Base-by-base conservation (phyloP, 208 protist genomes). In the Polymyxa betae region DNA sequence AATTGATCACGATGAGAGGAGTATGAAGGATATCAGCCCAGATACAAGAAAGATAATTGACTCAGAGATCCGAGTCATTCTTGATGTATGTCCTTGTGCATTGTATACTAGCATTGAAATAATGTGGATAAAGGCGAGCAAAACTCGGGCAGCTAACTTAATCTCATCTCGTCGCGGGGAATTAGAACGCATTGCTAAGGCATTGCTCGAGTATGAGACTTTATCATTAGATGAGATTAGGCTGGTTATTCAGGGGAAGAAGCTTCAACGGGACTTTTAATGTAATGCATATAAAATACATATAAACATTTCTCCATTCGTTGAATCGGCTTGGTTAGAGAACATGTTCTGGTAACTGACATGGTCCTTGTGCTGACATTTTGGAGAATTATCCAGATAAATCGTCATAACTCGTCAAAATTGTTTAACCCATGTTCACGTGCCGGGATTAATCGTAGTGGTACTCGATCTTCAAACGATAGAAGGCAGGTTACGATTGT, bases 201-300 rank as follows among this genome's bases (percentile, higher is more conserved):
- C 66, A 0, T 40, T 92, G 16, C n/a, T 92, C n/a, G 87, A n/a
- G 38, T 38, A 91, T 40, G 90, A 92, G 72, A 92, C 90, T 1
- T 52, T 92, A 29, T 77, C 88, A 10, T 32, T 45, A 5, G 90
- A 92, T 35, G 90, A 92, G 20, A 92, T 92, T 32, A 29, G 46
- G 1, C 32, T 88, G 5, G 88, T 92, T 68, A 12, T 91, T 41
- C 46, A 10, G 5, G 89, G 89, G 0, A 88, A 88, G 43, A 54
- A 88, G 24, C 29, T 88, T 16, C 54, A 66, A 66, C 54, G 54
- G 29, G 54, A 66, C 20, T 66, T 32, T 29, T 66, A 66, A n/a
- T n/a, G n/a, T n/a, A n/a, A n/a, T n/a, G n/a, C n/a, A n/a, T n/a
- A n/a, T n/a, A n/a, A n/a, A n/a, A n/a, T n/a, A n/a, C n/a, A n/a